Percentiles rank a stretch among this genome's conserved stretches.
Evolutionary conservation across 2,329 filamentous ascomycete genomes (phyloP).

Genomic region (Waltergamsia citrina): DNA sequence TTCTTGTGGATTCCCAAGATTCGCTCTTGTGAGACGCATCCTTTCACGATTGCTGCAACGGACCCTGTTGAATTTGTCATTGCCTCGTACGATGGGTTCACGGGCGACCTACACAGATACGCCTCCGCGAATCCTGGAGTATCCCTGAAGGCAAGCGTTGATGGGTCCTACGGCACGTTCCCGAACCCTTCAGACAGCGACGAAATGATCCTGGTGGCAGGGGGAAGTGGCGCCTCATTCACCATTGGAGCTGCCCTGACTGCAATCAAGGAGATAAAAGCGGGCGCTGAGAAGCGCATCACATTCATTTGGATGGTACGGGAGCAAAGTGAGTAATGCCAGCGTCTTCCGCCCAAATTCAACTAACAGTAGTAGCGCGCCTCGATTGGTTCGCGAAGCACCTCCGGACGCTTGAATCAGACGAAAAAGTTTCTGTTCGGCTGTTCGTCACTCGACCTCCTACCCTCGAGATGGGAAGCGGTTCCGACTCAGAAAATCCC

Average conservation of each 20-base stretch:
- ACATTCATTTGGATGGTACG: conserved; percentile 31
- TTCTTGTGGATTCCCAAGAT: conserved; percentile 55
- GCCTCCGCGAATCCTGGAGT: conserved; percentile 39
- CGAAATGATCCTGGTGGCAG: conserved; percentile 48
- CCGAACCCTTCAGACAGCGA: conserved; percentile 42
- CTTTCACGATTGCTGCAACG: conserved; percentile 49
- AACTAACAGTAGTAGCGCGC: conserved; percentile 14
- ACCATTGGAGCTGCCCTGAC: conserved; percentile 31
- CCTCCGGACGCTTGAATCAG: conserved; percentile 18
- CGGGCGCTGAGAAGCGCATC: conserved; percentile 14
- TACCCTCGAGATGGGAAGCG: not conserved
- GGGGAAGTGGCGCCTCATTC: conserved; percentile 53
- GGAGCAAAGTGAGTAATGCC: conserved; percentile 19
- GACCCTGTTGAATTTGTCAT: conserved; percentile 49
- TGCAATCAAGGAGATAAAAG: conserved; percentile 18
- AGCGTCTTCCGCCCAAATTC: not conserved
- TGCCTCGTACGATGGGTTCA: conserved; percentile 49
- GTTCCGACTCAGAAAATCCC: no score
- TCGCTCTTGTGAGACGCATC: conserved; percentile 48
- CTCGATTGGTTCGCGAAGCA: conserved; percentile 27
- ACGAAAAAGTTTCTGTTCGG: conserved; percentile 17
- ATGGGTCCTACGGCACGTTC: conserved; percentile 49
- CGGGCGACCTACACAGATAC: conserved; percentile 40
- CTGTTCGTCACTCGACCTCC: conserved; percentile 22
- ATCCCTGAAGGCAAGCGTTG: conserved; percentile 39